A percentile compares a stretch with the other conserved stretches of the same genome.
Evolutionary conservation across 768 basidiomycete species (phyloP).

Genomic region (Termitomyces sp.): DNA sequence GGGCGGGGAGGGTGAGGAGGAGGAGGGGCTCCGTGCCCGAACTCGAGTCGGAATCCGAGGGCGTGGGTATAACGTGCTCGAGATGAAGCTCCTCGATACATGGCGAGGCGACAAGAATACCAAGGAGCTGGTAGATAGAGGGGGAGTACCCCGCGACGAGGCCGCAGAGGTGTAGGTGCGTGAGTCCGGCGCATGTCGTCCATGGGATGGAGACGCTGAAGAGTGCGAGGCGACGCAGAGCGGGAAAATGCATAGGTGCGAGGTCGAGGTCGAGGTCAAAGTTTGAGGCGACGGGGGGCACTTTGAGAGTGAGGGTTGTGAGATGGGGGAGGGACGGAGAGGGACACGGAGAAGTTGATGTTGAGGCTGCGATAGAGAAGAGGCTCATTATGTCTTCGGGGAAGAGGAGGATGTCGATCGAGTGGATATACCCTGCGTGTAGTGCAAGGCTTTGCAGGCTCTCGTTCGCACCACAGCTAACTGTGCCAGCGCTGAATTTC

Average conservation of each 20-base stretch:
- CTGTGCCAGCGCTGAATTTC: no score
- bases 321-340: constrained; percentile 22
- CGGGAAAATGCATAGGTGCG: constrained; percentile 18
- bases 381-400: constrained; percentile 29
- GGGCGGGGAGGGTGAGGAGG: background rate
- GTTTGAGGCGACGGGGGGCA: constrained; percentile 25
- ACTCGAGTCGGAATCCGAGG: background rate
- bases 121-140: constrained; percentile 27
- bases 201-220: constrained; percentile 31
- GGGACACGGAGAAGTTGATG: no score
- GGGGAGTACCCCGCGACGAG: constrained; percentile 27
- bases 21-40: no score
- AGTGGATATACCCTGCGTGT: constrained; percentile 27
- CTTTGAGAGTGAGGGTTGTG: constrained; percentile 29
- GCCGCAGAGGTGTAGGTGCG: constrained; percentile 30
- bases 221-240: constrained; percentile 28
- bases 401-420: constrained; percentile 33
- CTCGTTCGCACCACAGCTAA: background rate
- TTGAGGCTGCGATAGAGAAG: no score
- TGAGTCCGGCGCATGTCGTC: constrained; percentile 28
- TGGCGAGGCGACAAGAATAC: constrained; percentile 30
- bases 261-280: constrained; percentile 19
- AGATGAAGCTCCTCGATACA: constrained; percentile 28
- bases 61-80: constrained; percentile 22
- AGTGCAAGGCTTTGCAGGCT: constrained; percentile 14